Evolutionary conservation across 495 filamentous ascomycete genomes (phyloP), one percentile per base, ranked within the genome.

Genomic region (Annulohypoxylon bovei): DNA sequence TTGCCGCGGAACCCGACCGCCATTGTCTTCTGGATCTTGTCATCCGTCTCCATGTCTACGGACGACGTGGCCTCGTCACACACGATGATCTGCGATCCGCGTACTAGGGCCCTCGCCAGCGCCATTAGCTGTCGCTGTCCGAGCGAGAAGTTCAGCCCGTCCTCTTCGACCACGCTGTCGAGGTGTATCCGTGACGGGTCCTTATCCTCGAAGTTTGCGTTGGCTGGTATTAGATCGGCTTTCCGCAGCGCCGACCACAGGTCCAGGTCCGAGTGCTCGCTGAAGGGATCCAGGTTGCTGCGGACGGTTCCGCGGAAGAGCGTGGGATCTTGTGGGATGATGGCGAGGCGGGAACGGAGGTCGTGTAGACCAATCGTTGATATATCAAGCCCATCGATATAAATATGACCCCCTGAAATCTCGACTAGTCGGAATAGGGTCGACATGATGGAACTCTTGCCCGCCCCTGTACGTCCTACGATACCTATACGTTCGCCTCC

Each of bases 71-170:
- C 95, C 80, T 98, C 95, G 81, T 99, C 95, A 79, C 93, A 97
- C 52, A 99, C 89, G 72, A 98, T 97, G 80, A 98, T 97, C 71
- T 92, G 92, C 0, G 89, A 90, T 28, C 90, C 87, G 30, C 95
- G 88, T 0, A 98, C 94, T 1, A 98, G 87, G 0, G 95, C 95
- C 0, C 95, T 89, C 0, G 95, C 95, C 1, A 99, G 84, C 3
- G 95, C 95, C 92, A 99, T 96, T 12, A 98, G 88, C 74, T 99
- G 95, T 3, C 95, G 89, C 80, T 99, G 95, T 0, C 95, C 95
- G n/a, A 98, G 88, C 0, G 92, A 95, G 83, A 96, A 99, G 79
- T 98, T 99, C 39, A 95, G 82, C 0, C 95, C 95, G 81, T 97
- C 95, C 73, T 97, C 94, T 65, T 97, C 93, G n/a, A 98, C 93